phyloP scores from a whole-genome alignment of 2,329 filamentous ascomycete genomes.

The Aspergillus oerlinghausenensis region DNA sequence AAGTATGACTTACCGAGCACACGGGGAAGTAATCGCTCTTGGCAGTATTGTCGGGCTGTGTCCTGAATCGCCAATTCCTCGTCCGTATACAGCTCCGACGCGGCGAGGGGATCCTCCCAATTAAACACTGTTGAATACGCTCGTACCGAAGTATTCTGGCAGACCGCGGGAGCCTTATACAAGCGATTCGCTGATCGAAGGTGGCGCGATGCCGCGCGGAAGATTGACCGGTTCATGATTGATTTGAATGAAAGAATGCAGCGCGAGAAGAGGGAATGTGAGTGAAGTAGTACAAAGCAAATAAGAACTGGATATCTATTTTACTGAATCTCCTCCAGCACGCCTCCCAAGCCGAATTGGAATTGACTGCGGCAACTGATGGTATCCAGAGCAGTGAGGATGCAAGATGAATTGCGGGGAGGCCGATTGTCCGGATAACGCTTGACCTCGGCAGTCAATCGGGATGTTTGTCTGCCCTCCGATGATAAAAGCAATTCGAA shows the following conservation, averaged over 20 bases:
- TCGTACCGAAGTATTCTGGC: slow-evolving; percentile 9
- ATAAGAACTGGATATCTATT: neutral
- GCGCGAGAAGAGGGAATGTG: neutral
- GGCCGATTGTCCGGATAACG: neutral
- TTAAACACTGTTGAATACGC: slow-evolving; percentile 58
- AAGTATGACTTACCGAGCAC: slow-evolving; percentile 64
- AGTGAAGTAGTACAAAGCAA: no score
- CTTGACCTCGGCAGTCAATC: neutral
- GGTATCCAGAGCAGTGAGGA: neutral
- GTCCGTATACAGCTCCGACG: slow-evolving; percentile 73
- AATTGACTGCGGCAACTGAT: neutral
- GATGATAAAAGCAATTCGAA: neutral
- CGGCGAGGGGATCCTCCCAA: slow-evolving; percentile 84
- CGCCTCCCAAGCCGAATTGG: neutral
- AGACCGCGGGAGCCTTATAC: slow-evolving; percentile 14
- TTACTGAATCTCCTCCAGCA: neutral
- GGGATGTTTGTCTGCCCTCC: neutral
- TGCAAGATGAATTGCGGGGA: neutral
- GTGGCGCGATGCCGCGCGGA: slow-evolving; percentile 29
- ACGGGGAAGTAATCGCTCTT: slow-evolving; percentile 79
- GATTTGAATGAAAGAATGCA: neutral
- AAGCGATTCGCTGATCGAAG: slow-evolving; percentile 19
- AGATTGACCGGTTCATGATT: slow-evolving; percentile 30
- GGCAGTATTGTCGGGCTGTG: slow-evolving; percentile 89
- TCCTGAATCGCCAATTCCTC: slow-evolving; percentile 88